phyloP scores from a whole-genome alignment of 257 asterid species.

The Solanum peruvianum region DNA sequence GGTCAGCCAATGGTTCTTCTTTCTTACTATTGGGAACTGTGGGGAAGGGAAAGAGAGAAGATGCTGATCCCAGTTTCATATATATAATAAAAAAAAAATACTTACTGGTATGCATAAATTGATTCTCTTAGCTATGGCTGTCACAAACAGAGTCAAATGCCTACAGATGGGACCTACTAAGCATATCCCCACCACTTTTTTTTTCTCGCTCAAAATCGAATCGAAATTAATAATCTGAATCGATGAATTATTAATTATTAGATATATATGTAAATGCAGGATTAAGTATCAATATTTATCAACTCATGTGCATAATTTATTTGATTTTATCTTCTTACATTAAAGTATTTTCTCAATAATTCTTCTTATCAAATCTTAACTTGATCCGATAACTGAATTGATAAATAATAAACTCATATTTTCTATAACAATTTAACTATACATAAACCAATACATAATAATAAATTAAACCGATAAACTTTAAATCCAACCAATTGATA shows the following conservation, averaged over 20 bases:
- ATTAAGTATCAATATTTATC: no score
- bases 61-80: background rate
- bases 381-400: no score
- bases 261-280: accelerated
- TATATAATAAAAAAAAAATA: background rate
- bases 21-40: background rate
- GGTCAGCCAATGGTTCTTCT: background rate
- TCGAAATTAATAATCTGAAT: no score
- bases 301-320: background rate
- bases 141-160: background rate
- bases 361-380: no score
- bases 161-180: background rate
- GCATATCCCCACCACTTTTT: background rate
- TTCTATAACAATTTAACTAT: background rate
- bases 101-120: background rate
- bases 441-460: background rate
- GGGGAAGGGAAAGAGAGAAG: background rate
- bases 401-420: no score
- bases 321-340: background rate
- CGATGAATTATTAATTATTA: no score
- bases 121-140: background rate
- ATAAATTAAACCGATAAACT: no score
- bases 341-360: background rate
- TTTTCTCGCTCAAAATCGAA: no score
- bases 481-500: no score